Conservation (phyloP, 31 red algal genomes). For the Odonthalia washingtoniensis region DNA sequence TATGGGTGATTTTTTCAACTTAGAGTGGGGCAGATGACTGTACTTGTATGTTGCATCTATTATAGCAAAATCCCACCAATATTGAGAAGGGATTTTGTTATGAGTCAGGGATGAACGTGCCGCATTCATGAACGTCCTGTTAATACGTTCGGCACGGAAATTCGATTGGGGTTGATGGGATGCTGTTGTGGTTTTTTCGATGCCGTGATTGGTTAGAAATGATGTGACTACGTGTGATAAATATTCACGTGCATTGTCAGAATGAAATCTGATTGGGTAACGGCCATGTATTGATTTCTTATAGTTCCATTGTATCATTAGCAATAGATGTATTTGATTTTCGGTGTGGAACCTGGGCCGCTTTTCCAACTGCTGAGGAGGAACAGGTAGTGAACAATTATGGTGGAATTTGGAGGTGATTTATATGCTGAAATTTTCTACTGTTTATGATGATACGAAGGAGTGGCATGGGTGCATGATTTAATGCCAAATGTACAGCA, state of each 20-base stretch:
- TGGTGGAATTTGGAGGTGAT: not conserved
- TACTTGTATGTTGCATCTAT: too few species aligned
- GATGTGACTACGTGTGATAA: too few species aligned
- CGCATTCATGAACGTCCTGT: too few species aligned
- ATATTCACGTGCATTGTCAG: too few species aligned
- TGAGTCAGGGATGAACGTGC: too few species aligned
- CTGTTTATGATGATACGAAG: not conserved
- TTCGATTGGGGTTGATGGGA: too few species aligned
- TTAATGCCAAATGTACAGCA: not conserved
- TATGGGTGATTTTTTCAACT: not conserved
- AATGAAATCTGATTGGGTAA: not conserved
- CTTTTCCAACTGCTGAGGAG: not conserved
- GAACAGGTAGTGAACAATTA: not conserved
- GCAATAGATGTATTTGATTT: not conserved
- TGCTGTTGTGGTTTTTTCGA: too few species aligned
- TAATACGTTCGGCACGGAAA: too few species aligned
- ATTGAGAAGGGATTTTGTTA: not conserved
- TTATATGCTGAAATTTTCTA: not conserved
- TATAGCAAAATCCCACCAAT: too few species aligned
- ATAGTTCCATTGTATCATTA: not conserved
- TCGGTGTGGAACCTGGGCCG: not conserved
- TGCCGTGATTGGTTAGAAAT: too few species aligned
- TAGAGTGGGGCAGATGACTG: not conserved
- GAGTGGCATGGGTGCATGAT: not conserved
- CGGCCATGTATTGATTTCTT: not conserved